These are phyloP conservation scores for Penicillium waksmanii DNA, from an alignment of 495 filamentous ascomycete genomes.

Conservation along the genomic window DNA sequence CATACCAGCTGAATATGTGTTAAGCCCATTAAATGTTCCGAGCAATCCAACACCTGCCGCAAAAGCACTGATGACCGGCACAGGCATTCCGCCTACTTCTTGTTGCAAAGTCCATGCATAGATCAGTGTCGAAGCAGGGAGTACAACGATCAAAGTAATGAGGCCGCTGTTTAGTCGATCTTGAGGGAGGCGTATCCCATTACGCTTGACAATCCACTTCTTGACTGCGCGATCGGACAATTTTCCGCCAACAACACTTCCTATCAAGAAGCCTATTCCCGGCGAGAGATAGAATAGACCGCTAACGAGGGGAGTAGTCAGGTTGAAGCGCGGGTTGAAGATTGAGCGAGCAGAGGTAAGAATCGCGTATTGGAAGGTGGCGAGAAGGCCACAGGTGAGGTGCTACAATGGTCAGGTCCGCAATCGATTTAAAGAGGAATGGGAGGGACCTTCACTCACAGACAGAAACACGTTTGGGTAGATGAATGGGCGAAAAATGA, in stretches of 20 bases:
- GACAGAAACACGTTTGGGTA: conserved; percentile 48
- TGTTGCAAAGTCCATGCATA: conserved; percentile 74
- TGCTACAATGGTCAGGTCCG: conserved; percentile 37
- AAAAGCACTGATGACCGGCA: conserved; percentile 72
- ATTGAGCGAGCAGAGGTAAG: conserved; percentile 75
- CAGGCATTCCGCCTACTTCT: conserved; percentile 62
- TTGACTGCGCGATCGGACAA: conserved; percentile 70
- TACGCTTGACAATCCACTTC: conserved; percentile 59
- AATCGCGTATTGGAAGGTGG: conserved; percentile 73
- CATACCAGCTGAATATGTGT: conserved; percentile 75
- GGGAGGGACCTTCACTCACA: conserved; percentile 24
- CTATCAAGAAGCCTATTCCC: conserved; percentile 68
- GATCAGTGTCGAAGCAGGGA: conserved; percentile 66
- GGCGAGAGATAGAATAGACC: conserved; percentile 81
- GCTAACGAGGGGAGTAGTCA: conserved; percentile 66
- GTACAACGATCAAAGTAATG: conserved; percentile 60
- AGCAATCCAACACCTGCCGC: conserved; percentile 68
- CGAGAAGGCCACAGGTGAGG: conserved; percentile 63
- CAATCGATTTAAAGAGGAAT: background rate
- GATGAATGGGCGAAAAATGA: conserved; percentile 37
- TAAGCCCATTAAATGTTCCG: conserved; percentile 71
- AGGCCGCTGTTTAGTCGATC: conserved; percentile 71
- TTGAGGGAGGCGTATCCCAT: conserved; percentile 67
- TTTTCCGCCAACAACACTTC: conserved; percentile 70
- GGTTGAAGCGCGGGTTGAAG: conserved; percentile 72